Evolutionary conservation across 1,284 basidiomycete genomes (phyloP).

Genomic region (Irpex lacteus): DNA sequence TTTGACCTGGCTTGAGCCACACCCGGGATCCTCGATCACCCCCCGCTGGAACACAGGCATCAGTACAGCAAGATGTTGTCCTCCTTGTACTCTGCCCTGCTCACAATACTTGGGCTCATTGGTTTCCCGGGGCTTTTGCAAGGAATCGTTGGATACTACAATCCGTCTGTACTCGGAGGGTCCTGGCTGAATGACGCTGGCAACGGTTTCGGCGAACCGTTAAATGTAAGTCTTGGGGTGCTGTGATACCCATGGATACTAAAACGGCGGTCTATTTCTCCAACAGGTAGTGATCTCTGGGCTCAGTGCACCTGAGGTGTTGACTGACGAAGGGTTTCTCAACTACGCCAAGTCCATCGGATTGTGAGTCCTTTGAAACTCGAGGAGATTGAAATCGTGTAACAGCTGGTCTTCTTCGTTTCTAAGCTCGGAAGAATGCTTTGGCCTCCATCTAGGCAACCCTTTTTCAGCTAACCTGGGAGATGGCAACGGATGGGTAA

Average conservation of each 20-base stretch:
- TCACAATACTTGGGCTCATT: conserved; percentile 12
- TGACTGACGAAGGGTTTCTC: conserved; percentile 61
- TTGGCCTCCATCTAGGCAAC: conserved; percentile 63
- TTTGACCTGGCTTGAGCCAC: background rate
- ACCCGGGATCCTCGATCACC: background rate
- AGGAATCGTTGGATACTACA: conserved; percentile 33
- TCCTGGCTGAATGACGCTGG: conserved; percentile 50
- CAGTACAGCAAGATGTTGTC: background rate
- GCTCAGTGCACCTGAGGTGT: conserved; percentile 61
- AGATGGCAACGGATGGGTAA: conserved; percentile 59
- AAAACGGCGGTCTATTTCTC: conserved; percentile 30
- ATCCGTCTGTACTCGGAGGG: conserved; percentile 46
- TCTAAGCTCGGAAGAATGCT: conserved; percentile 65
- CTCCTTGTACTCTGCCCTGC: background rate
- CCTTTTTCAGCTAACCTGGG: conserved; percentile 70
- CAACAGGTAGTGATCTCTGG: conserved; percentile 58
- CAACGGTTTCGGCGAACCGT: conserved; percentile 60
- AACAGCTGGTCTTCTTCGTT: background rate
- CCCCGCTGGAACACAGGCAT: background rate
- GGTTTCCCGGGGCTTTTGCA: conserved; percentile 6
- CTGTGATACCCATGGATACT: background rate
- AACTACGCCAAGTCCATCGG: conserved; percentile 61
- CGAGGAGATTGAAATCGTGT: background rate
- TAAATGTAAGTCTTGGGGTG: conserved; percentile 52
- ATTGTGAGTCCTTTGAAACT: conserved; percentile 41